Base-by-base conservation (phyloP, 2,329 filamentous ascomycete genomes). In the Colletotrichum karsti region DNA sequence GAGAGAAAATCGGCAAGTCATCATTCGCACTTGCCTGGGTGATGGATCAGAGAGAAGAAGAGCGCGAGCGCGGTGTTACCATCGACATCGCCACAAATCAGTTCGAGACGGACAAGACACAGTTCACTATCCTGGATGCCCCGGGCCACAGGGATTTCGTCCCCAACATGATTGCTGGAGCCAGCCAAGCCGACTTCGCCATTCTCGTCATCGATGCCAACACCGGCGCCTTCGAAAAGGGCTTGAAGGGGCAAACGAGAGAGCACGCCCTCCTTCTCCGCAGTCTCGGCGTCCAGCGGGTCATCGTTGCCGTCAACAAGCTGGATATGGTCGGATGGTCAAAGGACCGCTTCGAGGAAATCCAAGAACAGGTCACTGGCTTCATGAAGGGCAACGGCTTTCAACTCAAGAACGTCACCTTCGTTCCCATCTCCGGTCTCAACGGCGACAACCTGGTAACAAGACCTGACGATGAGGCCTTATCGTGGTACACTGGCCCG, bases 1-100 rank as follows among this genome's bases (percentile, higher is more conserved):
- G 96, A 1, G 92, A 97, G 73, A 93, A 91, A 67, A 92, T 97
- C 41, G 96, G 96, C 5, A 99, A 99, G 78, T 91, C 93, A 2
- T 98, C 96, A 0, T 99, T 99, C 80, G 95, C 95, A 12, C 87
- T 99, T 22, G 96, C 97, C 1, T 99, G 96, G 96, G 94, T 99
- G 3, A 88, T 99, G 80, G 96, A 99, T 77, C 93, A 97, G 77
- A 91, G 94, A 20, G 90, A 90, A 0, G 96, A 99, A 76, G 96
- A 99, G 79, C 88, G 96, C 70, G 91, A 90, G 65, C 90, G 95
- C 65, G 96, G 96, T 48, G 94, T 99, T 7, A 99, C 96, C 1
- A 97, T 99, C 54, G 96, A 99, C 77, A 96, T 98, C 75, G 95
- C 96, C 8, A 97, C 93, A 18, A 97, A 97, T 77, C 91, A 94